Base-by-base conservation (phyloP, 192 early-diverging fungal genomes). In the Umbelopsis sp. region DNA sequence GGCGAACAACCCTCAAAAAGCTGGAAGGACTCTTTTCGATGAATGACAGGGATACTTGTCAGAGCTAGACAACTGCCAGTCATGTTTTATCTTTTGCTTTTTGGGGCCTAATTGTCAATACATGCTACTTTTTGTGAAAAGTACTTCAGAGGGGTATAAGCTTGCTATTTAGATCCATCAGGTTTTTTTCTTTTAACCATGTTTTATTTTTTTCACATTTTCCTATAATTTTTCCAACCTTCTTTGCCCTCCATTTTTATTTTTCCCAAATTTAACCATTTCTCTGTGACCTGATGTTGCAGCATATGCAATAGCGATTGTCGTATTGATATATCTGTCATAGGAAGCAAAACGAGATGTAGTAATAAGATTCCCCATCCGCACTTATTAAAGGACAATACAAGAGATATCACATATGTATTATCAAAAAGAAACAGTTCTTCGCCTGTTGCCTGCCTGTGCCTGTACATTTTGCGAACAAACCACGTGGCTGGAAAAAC, bases 261-360 rank as follows among this genome's bases (percentile, higher is more conserved):
- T 55, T 46, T 45, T 55, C 27, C 25, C 16, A 22, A 15, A 52
- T 52, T 70, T 55, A 37, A 20, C 49, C 13, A 46, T 46, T 46
- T 46, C 20, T 55, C 33, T 37, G 25, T 46, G 53, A 50, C n/a
- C 58, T 41, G 10, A 41, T 10, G 16, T 48, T 45, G 25, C 49
- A 13, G 23, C 18, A 9, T 11, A 23, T 46, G 27, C 46, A 22
- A 48, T 52, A 27, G 15, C 46, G 49, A 51, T 68, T 30, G 46
- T 50, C 41, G 30, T 69, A 47, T 41, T 66, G 23, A 69, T 41
- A 41, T 65, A 67, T 52, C 52, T 35, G 21, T 72, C 55, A 9
- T 72, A 61, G 33, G 30, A 30, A 61, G 33, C 27, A 30, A 22
- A 55, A 35, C 55, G 55, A 61, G 55, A 61, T 61, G 55, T 61